Conservation (phyloP, 257 asterid genomes). For the Verbena officinalis region DNA sequence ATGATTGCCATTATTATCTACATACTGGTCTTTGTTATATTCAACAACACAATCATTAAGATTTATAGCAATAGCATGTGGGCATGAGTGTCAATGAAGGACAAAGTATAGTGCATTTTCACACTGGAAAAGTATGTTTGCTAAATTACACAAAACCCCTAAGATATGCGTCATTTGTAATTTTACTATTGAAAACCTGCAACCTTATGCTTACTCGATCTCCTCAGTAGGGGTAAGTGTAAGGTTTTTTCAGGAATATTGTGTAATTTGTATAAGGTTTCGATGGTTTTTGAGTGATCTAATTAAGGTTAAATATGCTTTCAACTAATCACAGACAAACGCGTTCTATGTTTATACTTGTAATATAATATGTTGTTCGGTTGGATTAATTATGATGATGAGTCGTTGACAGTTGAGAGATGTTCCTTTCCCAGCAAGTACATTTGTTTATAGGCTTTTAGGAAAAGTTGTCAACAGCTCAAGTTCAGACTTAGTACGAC, state of each 20-base stretch:
- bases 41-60: background rate
- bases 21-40: background rate
- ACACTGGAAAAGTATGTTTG: constrained; percentile 9
- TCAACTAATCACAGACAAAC: constrained; percentile 34
- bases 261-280: too few relatives aligned
- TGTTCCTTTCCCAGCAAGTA: background rate
- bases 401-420: constrained; percentile 30
- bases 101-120: background rate
- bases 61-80: constrained; percentile 28
- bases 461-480: constrained; percentile 5
- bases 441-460: constrained; percentile 14
- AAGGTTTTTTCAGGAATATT: too few relatives aligned
- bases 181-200: too few relatives aligned
- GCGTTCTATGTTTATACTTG: constrained; percentile 23
- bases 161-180: too few relatives aligned
- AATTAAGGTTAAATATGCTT: too few relatives aligned
- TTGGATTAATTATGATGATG: background rate
- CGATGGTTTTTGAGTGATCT: too few relatives aligned
- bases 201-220: too few relatives aligned
- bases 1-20: background rate
- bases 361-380: background rate
- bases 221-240: too few relatives aligned
- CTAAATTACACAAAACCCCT: too few relatives aligned
- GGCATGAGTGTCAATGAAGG: constrained; percentile 22
- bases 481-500: background rate